phyloP scores from a whole-genome alignment of 1,284 basidiomycete species.

The Cryptococcus sp. region DNA sequence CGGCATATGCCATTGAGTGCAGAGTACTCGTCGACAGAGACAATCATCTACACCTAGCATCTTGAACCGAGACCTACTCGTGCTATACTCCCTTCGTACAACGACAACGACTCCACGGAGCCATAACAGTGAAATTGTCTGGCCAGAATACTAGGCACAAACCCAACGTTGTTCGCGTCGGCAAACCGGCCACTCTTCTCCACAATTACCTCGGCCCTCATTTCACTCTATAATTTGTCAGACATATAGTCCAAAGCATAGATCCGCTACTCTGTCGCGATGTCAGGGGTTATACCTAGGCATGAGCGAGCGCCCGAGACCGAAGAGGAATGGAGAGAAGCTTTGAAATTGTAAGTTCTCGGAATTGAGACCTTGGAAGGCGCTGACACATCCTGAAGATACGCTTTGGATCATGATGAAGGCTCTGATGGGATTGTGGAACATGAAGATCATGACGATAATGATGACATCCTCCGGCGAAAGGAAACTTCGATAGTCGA shows the following conservation, averaged over 20 bases:
- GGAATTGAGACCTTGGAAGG: neutral
- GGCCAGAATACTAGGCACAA: no score
- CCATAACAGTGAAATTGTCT: no score
- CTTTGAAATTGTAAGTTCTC: neutral
- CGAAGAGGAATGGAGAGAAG: neutral
- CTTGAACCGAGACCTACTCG: no score
- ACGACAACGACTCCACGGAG: no score
- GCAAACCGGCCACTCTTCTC: neutral
- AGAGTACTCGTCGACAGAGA: no score
- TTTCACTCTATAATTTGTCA: no score
- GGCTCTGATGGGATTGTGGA: neutral
- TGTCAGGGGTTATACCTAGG: neutral
- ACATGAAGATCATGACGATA: neutral
- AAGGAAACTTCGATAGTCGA: neutral
- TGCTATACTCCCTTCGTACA: no score
- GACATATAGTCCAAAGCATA: no score
- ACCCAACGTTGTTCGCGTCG: no score
- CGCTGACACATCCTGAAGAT: neutral
- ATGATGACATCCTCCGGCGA: neutral
- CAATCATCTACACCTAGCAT: no score
- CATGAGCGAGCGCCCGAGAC: neutral
- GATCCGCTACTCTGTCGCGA: neutral
- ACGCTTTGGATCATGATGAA: neutral
- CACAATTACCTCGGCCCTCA: neutral
- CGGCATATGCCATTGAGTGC: no score